phyloP scores from a whole-genome alignment of 345 rosid species.

The Iberis pinnata region DNA sequence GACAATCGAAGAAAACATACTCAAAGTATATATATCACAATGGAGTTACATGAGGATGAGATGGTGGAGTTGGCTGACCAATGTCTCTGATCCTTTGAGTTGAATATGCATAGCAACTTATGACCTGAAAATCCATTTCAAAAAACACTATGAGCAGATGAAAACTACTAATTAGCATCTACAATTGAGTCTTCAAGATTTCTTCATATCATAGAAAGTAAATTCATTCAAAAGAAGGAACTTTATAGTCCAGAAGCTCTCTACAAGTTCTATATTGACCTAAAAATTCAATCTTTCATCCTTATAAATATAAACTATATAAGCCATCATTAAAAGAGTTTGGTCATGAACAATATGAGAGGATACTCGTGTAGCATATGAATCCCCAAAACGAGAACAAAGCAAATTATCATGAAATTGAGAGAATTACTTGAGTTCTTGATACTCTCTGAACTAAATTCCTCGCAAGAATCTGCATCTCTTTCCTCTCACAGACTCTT shows the following conservation, averaged over 20 bases:
- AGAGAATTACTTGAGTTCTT: constrained; percentile 28
- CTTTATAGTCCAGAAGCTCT: constrained; percentile 4
- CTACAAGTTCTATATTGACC: not conserved
- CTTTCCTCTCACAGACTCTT: not conserved
- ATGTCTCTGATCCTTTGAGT: constrained; percentile 42
- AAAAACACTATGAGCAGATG: not conserved
- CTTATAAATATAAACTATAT: not conserved
- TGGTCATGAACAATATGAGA: not conserved
- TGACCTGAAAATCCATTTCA: constrained; percentile 39
- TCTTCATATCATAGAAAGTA: too few species aligned
- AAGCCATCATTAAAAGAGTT: not conserved
- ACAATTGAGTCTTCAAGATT: too few species aligned
- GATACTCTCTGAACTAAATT: constrained; percentile 36
- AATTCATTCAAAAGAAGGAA: not conserved
- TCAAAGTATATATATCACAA: not conserved
- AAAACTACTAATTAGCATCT: too few species aligned
- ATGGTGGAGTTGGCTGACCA: constrained; percentile 80
- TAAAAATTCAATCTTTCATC: constrained; percentile 1
- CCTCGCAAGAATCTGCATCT: constrained; percentile 37
- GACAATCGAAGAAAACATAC: not conserved
- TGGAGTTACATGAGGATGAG: constrained; percentile 76
- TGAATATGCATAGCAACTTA: constrained; percentile 40
- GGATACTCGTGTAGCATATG: not conserved
- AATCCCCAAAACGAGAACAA: not conserved
- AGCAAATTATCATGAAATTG: constrained; percentile 6